Evolutionary conservation across 306 rosid species (phyloP).

Genomic region (Clitoria ternatea): DNA sequence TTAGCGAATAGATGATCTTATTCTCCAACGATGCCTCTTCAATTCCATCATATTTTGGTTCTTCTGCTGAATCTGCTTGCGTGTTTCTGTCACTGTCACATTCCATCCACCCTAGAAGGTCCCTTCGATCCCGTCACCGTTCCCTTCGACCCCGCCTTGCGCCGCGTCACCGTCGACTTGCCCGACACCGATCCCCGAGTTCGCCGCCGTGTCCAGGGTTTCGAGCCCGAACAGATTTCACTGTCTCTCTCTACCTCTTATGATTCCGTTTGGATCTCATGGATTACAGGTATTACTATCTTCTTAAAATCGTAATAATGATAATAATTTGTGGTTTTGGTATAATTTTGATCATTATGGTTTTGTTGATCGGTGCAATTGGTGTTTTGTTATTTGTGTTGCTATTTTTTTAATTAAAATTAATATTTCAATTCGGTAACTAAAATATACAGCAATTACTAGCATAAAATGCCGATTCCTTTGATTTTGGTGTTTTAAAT

Average conservation of each 20-base stretch:
- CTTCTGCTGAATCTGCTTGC: conserved; percentile 16
- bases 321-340: too few species aligned
- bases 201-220: conserved; percentile 47
- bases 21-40: not conserved
- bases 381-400: too few species aligned
- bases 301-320: too few species aligned
- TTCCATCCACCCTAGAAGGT: conserved; percentile 72
- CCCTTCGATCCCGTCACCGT: conserved; percentile 69
- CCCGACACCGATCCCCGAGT: conserved; percentile 63
- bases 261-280: conserved; percentile 77
- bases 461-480: too few species aligned
- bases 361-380: too few species aligned
- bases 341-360: not conserved
- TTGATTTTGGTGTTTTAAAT: not conserved
- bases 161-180: conserved; percentile 65
- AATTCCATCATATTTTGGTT: not conserved
- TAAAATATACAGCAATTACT: too few species aligned
- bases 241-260: conserved; percentile 55
- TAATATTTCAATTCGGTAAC: too few species aligned
- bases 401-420: too few species aligned
- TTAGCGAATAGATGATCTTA: not conserved
- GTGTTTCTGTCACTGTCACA: conserved; percentile 4
- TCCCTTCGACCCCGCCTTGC: conserved; percentile 47
- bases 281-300: conserved; percentile 85
- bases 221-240: conserved; percentile 79